These are phyloP conservation scores for Leccinum subrobustum DNA, from an alignment of 1,284 basidiomycete genomes.

Conservation along the genomic window DNA sequence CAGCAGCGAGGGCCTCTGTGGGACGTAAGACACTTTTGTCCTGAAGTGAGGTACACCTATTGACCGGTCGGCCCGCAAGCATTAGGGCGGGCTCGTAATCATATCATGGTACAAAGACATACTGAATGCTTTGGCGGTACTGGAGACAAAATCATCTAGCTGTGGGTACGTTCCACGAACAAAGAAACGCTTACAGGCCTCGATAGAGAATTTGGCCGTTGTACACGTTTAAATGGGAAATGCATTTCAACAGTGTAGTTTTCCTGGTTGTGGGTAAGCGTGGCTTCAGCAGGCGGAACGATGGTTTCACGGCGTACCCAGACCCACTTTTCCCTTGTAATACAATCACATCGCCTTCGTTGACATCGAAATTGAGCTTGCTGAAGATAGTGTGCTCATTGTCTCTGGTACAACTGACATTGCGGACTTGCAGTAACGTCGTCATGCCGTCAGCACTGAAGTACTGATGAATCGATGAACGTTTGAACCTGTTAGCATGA, in stretches of 20 bases:
- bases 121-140: constrained; percentile 58
- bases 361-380: constrained; percentile 56
- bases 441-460: constrained; percentile 11
- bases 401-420: constrained; percentile 31
- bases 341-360: constrained; percentile 71
- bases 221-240: constrained; percentile 77
- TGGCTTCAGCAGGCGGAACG: background rate
- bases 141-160: constrained; percentile 25
- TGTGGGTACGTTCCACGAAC: background rate
- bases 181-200: constrained; percentile 50
- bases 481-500: background rate
- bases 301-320: constrained; percentile 42
- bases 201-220: constrained; percentile 62
- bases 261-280: constrained; percentile 46
- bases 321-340: constrained; percentile 74
- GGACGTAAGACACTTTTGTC: constrained; percentile 78
- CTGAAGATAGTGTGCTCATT: constrained; percentile 44
- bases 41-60: constrained; percentile 75
- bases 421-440: constrained; percentile 22
- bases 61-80: constrained; percentile 3
- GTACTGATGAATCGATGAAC: background rate
- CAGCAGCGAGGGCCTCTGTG: no score
- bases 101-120: constrained; percentile 13
- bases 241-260: constrained; percentile 79
- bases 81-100: background rate